Evolutionary conservation across 2,329 filamentous ascomycete genomes (phyloP).

Genomic region (Talaromyces atroroseus): DNA sequence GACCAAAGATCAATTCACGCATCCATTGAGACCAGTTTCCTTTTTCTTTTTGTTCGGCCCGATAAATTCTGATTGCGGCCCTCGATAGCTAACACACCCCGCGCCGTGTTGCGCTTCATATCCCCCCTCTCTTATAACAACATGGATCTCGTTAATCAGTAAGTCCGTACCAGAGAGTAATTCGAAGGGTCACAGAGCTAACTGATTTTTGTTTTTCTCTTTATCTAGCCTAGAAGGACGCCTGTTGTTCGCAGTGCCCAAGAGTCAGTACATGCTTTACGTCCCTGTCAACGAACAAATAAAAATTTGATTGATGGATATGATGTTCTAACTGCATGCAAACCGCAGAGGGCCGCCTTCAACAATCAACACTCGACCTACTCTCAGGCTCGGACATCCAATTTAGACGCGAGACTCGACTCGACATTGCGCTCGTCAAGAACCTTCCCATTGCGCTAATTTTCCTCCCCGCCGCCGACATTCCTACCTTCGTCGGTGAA

Average conservation of each 20-base stretch:
- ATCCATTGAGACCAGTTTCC: not conserved
- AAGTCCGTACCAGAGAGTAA: slow-evolving; percentile 24
- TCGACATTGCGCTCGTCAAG: slow-evolving; percentile 96
- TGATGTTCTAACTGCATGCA: not conserved
- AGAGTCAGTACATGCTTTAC: slow-evolving; percentile 61
- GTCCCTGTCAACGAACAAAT: not conserved
- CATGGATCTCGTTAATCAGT: slow-evolving; percentile 62
- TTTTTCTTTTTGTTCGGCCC: not conserved
- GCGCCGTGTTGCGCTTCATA: slow-evolving; percentile 9
- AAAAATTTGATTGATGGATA: not conserved
- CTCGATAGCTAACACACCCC: not conserved
- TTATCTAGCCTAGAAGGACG: slow-evolving; percentile 76
- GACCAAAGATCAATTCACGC: not conserved
- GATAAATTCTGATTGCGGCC: slow-evolving; percentile 8
- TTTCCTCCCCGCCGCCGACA: slow-evolving; percentile 94
- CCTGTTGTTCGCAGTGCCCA: slow-evolving; percentile 93
- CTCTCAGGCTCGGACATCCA: slow-evolving; percentile 93
- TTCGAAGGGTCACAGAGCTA: not conserved
- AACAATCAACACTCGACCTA: slow-evolving; percentile 81
- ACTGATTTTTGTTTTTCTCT: not conserved
- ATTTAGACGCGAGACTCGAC: slow-evolving; percentile 87
- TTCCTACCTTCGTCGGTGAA: slow-evolving; percentile 94
- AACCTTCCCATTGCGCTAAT: slow-evolving; percentile 93
- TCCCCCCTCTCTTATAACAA: slow-evolving; percentile 1
- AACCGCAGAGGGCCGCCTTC: slow-evolving; percentile 86